phyloP scores from a whole-genome alignment of 495 filamentous ascomycete species.

The Talaromyces wortmannii region DNA sequence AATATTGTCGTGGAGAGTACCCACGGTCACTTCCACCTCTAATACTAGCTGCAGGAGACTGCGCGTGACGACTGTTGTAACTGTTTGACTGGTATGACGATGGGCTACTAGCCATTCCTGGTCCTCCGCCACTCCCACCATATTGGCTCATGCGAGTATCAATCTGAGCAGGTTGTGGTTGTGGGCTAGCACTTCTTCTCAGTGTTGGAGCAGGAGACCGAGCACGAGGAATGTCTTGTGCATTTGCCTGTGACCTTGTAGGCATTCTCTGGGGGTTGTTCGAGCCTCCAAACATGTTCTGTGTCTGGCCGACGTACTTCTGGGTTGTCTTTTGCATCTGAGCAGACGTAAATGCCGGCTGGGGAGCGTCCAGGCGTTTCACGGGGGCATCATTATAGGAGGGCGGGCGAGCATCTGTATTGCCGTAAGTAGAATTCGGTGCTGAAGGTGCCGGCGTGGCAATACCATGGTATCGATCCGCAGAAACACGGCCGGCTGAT shows the following conservation, averaged over 20 bases:
- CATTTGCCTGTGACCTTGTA: conserved; percentile 19
- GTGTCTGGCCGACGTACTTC: conserved; percentile 75
- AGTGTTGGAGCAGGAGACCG: conserved; percentile 32
- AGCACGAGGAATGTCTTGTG: conserved; percentile 36
- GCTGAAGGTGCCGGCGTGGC: conserved; percentile 67
- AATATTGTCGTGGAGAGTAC: conserved; percentile 44
- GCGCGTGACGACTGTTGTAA: conserved; percentile 30
- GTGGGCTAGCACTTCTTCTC: conserved; percentile 49
- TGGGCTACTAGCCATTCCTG: conserved; percentile 28
- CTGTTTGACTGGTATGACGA: conserved; percentile 33
- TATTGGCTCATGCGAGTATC: conserved; percentile 28
- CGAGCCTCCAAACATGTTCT: conserved; percentile 65
- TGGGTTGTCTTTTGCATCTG: conserved; percentile 92
- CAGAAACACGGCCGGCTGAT: conserved; percentile 71
- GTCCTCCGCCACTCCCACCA: conserved; percentile 8
- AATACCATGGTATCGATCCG: conserved; percentile 89
- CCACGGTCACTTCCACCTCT: conserved; percentile 29
- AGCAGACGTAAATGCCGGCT: conserved; percentile 83
- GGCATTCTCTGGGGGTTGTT: conserved; percentile 22
- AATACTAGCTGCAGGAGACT: conserved; percentile 22
- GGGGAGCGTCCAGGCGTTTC: conserved; percentile 78
- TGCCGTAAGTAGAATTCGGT: conserved; percentile 51
- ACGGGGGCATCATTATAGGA: conserved; percentile 70
- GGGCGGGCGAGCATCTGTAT: conserved; percentile 59
- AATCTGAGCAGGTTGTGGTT: conserved; percentile 27